Percentiles rank a stretch among this genome's conserved stretches.
phyloP scores from a whole-genome alignment of 1,284 basidiomycete species.

The Tilletia indica region DNA sequence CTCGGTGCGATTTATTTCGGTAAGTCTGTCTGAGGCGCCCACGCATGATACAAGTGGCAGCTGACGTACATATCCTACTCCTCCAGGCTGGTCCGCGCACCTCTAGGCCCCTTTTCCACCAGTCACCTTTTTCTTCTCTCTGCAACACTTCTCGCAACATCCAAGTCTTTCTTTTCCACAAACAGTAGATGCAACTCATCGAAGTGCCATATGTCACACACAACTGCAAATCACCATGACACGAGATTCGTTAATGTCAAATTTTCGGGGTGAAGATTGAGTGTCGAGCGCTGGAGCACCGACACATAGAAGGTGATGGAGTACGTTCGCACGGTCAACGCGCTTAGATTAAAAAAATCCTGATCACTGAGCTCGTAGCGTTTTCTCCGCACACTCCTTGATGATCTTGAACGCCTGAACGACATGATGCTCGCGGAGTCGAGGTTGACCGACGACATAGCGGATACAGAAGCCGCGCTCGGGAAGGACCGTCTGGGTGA shows the following conservation, averaged over 20 bases:
- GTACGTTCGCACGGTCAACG: too few relatives aligned
- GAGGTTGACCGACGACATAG: conserved; percentile 42
- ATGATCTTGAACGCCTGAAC: conserved; percentile 34
- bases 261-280: too few relatives aligned
- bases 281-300: not conserved
- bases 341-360: not conserved
- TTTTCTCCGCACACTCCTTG: conserved; percentile 20
- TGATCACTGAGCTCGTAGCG: not conserved
- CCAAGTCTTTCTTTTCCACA: not conserved
- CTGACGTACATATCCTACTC: not conserved
- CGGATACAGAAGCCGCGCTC: conserved; percentile 45
- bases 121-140: not conserved
- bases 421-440: conserved; percentile 35
- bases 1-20: conserved; percentile 71
- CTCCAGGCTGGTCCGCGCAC: conserved; percentile 13
- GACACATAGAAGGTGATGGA: too few relatives aligned
- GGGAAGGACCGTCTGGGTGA: conserved; percentile 51
- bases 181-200: not conserved
- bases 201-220: too few relatives aligned
- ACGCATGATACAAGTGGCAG: not conserved
- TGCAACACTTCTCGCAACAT: not conserved
- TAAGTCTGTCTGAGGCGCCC: conserved; percentile 21
- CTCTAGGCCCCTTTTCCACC: not conserved
- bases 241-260: too few relatives aligned
- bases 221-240: too few relatives aligned